These are phyloP conservation scores for Castanospermum australe DNA, from an alignment of 306 rosid genomes.

Conservation along the genomic window DNA sequence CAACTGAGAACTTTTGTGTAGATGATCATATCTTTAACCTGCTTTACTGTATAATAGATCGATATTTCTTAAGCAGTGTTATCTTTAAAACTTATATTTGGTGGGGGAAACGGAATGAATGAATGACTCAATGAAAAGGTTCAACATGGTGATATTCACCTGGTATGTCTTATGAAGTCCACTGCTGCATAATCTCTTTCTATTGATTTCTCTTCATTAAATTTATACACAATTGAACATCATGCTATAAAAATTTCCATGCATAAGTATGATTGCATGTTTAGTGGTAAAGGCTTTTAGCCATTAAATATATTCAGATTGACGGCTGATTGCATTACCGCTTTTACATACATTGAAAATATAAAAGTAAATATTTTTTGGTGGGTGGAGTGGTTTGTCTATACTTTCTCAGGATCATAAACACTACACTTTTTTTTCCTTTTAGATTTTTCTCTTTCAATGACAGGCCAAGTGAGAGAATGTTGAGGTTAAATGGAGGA, in stretches of 20 bases:
- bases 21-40: neutral
- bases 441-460: neutral
- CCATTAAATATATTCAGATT: neutral
- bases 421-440: neutral
- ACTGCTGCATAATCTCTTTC: neutral
- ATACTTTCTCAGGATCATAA: neutral
- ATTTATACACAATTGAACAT: neutral
- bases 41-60: constrained; percentile 21
- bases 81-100: constrained; percentile 2
- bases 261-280: neutral
- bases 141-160: neutral
- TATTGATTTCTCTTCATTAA: neutral
- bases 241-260: neutral
- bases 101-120: neutral
- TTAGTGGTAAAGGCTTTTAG: neutral
- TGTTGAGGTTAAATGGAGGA: no score
- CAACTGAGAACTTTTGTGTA: neutral
- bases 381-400: neutral
- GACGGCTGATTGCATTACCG: neutral
- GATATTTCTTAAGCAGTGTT: neutral
- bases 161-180: neutral
- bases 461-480: neutral
- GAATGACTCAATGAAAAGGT: neutral
- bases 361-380: neutral
- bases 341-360: neutral